Evolutionary conservation across 306 rosid species (phyloP), one percentile per base, ranked within the genome.

Genomic region (Cicer bijugum): DNA sequence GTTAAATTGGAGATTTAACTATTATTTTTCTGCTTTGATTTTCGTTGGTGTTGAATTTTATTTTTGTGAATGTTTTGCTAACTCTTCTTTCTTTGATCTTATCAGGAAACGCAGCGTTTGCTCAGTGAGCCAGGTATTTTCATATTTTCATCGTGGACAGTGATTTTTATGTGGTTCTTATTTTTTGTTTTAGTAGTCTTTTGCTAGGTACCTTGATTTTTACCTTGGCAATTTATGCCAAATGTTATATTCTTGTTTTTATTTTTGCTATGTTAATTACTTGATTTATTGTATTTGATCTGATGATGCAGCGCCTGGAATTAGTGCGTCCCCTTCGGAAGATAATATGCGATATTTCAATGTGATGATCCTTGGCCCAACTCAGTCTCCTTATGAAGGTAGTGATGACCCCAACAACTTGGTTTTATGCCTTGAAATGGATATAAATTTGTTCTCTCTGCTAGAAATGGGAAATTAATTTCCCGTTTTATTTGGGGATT

Each of bases 341-440:
- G 98, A 93, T 63, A 93, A 93, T 78, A 93, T 93, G 98, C 84
- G 98, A 8, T 93, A 93, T 76, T 93, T 93, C 82, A 93, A 93
- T 80, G 98, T 91, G 82, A 93, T 91, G 97, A 93, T 93, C 74
- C 98, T 93, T 51, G 98, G 98, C 67, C 98, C 98, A 0, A 89
- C 98, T 5, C 98, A 93, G 85, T 93, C 98, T 11, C 98, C 98
- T 10, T 93, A 91, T 67, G 98, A 93, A 89, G 98, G 98, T 93
- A 89, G 86, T 88, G 80, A 45, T 52, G 55, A 59, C 19, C 23
- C 67, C 12, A 47, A 45, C 5, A 8, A 40, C 28, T 44, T 73
- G 71, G 53, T 60, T 59, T 67, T 35, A 19, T 6, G n/a, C 44
- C 48, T 47, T 50, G 50, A 45, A 37, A 40, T 81, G 55, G 12